These are phyloP conservation scores for Kazachstania sp. DNA, from an alignment of 1,139 yeast genomes.

Conservation along the genomic window DNA sequence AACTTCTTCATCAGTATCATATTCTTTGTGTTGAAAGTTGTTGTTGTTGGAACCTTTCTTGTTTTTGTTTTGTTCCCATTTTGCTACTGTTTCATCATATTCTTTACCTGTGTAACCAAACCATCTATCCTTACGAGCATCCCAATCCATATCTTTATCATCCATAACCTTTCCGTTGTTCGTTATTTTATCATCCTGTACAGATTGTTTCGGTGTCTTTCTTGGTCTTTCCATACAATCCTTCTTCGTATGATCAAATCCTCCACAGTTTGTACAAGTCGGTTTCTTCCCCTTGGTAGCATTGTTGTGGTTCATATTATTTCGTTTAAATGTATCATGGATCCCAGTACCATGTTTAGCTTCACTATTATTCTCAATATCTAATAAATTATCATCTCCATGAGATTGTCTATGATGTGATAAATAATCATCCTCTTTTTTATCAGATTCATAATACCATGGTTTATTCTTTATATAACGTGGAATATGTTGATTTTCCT, in stretches of 20 bases:
- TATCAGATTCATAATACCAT: constrained; percentile 23
- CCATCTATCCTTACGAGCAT: constrained; percentile 31
- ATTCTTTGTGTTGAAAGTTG: background rate
- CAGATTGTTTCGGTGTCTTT: constrained; percentile 7
- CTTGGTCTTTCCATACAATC: constrained; percentile 28
- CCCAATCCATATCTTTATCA: constrained; percentile 18
- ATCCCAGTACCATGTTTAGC: constrained; percentile 27
- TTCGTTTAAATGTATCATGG: constrained; percentile 16
- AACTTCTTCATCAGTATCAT: constrained; percentile 28
- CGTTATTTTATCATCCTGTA: background rate
- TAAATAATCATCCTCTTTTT: constrained; percentile 24
- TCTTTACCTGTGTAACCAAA: constrained; percentile 28
- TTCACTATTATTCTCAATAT: constrained; percentile 25
- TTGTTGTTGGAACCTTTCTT: constrained; percentile 1
- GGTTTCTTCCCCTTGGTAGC: background rate
- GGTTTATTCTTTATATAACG: constrained; percentile 28
- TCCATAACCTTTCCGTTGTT: constrained; percentile 5
- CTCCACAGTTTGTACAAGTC: constrained; percentile 24
- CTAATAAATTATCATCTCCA: constrained; percentile 15
- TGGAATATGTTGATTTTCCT: constrained; percentile 28
- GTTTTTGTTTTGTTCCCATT: constrained; percentile 14
- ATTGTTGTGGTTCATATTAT: background rate
- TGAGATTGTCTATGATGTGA: constrained; percentile 25
- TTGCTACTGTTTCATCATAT: constrained; percentile 16
- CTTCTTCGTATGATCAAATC: constrained; percentile 17